Base-by-base conservation (phyloP, 441 rosid species). In the Bocquillonia castaneifolia region DNA sequence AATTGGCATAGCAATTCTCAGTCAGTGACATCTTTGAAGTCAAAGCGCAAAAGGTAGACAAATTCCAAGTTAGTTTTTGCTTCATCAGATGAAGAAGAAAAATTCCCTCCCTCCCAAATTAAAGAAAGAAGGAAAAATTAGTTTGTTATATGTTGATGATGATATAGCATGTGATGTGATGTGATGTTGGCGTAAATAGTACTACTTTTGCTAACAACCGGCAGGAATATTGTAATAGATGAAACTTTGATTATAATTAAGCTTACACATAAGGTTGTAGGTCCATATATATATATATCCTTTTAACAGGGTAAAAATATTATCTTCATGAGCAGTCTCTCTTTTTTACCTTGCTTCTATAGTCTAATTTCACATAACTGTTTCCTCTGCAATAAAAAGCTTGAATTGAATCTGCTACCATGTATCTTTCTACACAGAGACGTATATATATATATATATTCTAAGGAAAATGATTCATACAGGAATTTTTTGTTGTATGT, bases 1-100 rank as follows among this genome's bases (percentile, higher is more conserved):
- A 93, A 93, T 67, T 91, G 98, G 97, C 96, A 93, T 69, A 87
- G 82, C 91, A 87, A 79, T 78, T 93, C 98, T 69, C 91, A 87
- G 29, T 87, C 95, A 36, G 86, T 84, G 64, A 85, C 94, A 62
- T 89, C 94, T 50, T 80, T 88, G 72, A 93, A 93, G 75, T 91
- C 97, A 53, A 93, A 93, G 87, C 93, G 98, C 73, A 92, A 90
- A 70, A 81, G 91, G 77, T 88, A 82, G 82, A 77, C 13, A 17
- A 28, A 42, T 3, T 31, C 23, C 0, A 5, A 32, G 14, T 4
- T n/a, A 2, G 29, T 47, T 15, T 15, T n/a, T n/a, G n/a, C n/a
- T 13, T 53, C 44, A 31, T 1, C 60, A 22, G 40, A 25, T 9
- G 51, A 28, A 54, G 67, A 31, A n/a, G n/a, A n/a, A n/a, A n/a